Evolutionary conservation across 305 asterid species (phyloP).

Genomic region (Stenogyne calaminthoides): DNA sequence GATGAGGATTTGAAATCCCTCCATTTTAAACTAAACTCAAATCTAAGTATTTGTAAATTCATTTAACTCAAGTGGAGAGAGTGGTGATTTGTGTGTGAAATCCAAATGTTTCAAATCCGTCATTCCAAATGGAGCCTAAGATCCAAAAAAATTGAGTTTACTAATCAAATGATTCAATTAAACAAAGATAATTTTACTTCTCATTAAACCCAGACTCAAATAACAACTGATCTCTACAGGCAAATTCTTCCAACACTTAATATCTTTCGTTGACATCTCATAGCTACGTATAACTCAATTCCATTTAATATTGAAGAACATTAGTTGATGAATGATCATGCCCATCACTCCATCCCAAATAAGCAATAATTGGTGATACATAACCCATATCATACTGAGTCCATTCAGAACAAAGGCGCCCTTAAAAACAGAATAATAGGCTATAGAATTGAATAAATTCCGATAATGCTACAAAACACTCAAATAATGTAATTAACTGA

Average conservation of each 20-base stretch:
- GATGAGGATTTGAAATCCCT: too few species aligned
- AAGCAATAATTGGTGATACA: not conserved
- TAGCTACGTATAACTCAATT: not conserved
- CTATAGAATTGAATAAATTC: not conserved
- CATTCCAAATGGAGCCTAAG: too few species aligned
- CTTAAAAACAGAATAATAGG: not conserved
- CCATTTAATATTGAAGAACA: not conserved
- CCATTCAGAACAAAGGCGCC: not conserved
- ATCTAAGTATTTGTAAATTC: too few species aligned
- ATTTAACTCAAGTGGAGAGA: too few species aligned
- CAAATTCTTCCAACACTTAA: not conserved
- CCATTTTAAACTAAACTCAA: too few species aligned
- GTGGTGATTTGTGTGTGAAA: too few species aligned
- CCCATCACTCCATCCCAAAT: not conserved
- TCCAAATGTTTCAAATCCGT: too few species aligned
- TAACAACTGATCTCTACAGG: not conserved
- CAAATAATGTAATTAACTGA: not conserved
- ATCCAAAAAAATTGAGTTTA: not conserved
- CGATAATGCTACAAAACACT: not conserved
- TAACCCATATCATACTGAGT: not conserved
- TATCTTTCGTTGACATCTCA: not conserved
- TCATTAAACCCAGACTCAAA: not conserved
- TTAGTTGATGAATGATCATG: not conserved
- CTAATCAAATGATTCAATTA: not conserved
- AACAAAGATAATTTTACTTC: not conserved